A percentile compares a stretch with the other conserved stretches of the same genome.
Conservation (phyloP, 116 monocot genomes). For the Papilionanthe hybrid region DNA sequence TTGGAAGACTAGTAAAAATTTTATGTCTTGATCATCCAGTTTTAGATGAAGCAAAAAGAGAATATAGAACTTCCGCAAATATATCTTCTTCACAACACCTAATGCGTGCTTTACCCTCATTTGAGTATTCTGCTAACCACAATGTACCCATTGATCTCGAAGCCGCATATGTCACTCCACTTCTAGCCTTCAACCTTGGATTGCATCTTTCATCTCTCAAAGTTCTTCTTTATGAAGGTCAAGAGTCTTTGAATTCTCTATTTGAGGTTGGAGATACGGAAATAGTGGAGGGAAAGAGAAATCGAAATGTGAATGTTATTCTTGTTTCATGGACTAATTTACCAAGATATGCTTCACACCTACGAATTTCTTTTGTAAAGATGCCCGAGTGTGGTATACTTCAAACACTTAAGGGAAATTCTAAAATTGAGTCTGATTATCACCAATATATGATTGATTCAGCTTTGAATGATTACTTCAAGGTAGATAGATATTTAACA, state of each 20-base stretch:
- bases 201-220: conserved; percentile 66
- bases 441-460: conserved; percentile 78
- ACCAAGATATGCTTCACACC: conserved; percentile 80
- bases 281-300: conserved; percentile 3
- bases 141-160: conserved; percentile 22
- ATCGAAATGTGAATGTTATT: conserved; percentile 33
- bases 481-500: conserved; percentile 61
- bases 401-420: conserved; percentile 48
- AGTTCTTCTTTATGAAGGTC: conserved; percentile 39
- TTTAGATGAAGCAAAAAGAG: neutral
- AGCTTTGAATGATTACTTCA: conserved; percentile 73
- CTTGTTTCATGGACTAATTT: conserved; percentile 53
- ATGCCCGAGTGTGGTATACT: conserved; percentile 72
- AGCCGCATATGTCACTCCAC: conserved; percentile 61
- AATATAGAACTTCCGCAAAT: conserved; percentile 1
- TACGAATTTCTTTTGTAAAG: conserved; percentile 83
- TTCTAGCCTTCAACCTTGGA: conserved; percentile 87
- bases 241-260: conserved; percentile 37
- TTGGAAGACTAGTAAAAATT: conserved; percentile 63
- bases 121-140: conserved; percentile 21
- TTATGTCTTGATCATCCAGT: conserved; percentile 48
- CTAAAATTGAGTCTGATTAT: conserved; percentile 50
- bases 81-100: conserved; percentile 2
- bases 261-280: conserved; percentile 28
- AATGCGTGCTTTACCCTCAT: conserved; percentile 46